Conservation (phyloP, 805 yeast genomes). For the Komagataella mondaviorum region DNA sequence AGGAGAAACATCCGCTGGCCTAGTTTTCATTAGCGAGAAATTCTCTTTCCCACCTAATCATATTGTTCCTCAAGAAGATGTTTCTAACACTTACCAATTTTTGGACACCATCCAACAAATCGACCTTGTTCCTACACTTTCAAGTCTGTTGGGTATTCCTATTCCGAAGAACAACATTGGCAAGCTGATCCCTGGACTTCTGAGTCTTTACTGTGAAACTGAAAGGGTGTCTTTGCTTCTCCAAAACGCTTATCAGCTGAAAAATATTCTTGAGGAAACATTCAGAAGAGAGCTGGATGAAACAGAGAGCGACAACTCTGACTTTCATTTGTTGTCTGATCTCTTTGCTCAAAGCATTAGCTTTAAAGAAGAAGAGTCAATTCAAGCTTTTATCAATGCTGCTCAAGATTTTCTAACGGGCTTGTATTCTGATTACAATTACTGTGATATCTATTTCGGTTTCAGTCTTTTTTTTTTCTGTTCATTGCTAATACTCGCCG, state of each 20-base stretch:
- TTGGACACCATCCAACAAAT: conserved; percentile 45
- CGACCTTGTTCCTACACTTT: conserved; percentile 60
- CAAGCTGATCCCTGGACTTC: conserved; percentile 42
- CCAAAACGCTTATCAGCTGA: conserved; percentile 48
- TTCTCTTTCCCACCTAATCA: conserved; percentile 17
- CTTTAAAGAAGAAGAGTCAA: conserved; percentile 3
- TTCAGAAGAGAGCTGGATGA: conserved; percentile 7
- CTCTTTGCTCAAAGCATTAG: background rate
- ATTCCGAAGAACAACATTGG: conserved; percentile 72
- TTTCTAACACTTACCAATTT: conserved; percentile 36
- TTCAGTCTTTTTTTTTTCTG: conserved; percentile 18
- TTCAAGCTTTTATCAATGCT: conserved; percentile 23
- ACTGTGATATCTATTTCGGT: conserved; percentile 31
- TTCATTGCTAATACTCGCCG: conserved; percentile 14
- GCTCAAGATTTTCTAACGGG: conserved; percentile 39
- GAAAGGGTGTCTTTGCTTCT: conserved; percentile 22
- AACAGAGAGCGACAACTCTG: conserved; percentile 3
- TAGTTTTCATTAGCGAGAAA: conserved; percentile 55
- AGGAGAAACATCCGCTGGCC: conserved; percentile 85
- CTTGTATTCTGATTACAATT: conserved; percentile 64
- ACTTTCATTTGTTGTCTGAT: background rate
- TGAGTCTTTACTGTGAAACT: conserved; percentile 32
- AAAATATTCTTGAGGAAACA: conserved; percentile 27
- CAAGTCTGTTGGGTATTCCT: conserved; percentile 47
- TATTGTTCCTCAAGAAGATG: conserved; percentile 10